A percentile compares a stretch with the other conserved stretches of the same genome.
phyloP scores from a whole-genome alignment of 345 rosid species.

The Luvunga scandens region DNA sequence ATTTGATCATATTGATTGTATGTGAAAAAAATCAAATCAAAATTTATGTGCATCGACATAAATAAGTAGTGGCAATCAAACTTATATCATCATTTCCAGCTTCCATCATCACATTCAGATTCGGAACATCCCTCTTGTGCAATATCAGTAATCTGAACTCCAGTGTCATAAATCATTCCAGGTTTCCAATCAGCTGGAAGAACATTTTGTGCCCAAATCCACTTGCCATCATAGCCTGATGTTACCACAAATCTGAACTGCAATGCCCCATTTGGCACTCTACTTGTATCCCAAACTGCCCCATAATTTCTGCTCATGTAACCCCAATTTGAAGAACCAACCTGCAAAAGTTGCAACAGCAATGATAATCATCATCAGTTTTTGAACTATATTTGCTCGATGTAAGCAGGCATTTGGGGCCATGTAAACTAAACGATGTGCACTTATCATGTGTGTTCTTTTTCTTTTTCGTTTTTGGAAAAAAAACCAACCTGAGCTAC shows the following conservation, averaged over 20 bases:
- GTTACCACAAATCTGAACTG: conserved; percentile 81
- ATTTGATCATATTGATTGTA: neutral
- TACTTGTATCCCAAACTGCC: conserved; percentile 73
- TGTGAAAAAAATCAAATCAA: neutral
- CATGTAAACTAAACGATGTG: neutral
- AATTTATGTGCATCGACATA: conserved; percentile 1
- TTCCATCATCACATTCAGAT: conserved; percentile 52
- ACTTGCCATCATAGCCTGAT: conserved; percentile 78
- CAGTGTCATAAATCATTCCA: conserved; percentile 62
- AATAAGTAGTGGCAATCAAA: neutral
- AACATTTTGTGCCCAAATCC: conserved; percentile 66
- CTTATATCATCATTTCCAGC: conserved; percentile 38
- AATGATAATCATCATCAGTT: neutral
- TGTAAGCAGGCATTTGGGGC: neutral
- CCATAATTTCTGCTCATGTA: conserved; percentile 70
- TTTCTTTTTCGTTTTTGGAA: neutral
- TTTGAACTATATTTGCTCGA: neutral
- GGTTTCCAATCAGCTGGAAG: conserved; percentile 73
- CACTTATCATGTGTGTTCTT: neutral
- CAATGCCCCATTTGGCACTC: conserved; percentile 67
- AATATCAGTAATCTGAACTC: conserved; percentile 71
- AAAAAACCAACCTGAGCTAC: conserved; percentile 49
- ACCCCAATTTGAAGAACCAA: conserved; percentile 68
- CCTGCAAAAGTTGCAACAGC: conserved; percentile 20
- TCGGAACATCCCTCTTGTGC: conserved; percentile 84